Evolutionary conservation across 305 asterid species (phyloP).

Genomic region (Caryopteris hybrid): DNA sequence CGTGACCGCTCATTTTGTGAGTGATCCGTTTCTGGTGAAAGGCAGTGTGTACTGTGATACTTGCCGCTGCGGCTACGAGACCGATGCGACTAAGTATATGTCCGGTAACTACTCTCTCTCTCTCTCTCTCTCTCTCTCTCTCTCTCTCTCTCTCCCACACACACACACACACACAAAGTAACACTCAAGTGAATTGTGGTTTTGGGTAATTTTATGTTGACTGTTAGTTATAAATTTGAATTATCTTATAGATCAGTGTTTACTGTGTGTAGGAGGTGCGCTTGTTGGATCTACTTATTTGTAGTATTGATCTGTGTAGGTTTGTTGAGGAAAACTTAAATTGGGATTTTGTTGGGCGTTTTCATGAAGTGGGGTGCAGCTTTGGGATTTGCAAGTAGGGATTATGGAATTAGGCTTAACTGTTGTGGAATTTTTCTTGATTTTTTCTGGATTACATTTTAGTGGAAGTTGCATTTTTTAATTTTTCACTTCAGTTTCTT

Average conservation of each 20-base stretch:
- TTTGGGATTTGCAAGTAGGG: neutral
- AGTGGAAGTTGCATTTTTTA: neutral
- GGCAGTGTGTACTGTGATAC: slow-evolving; percentile 70
- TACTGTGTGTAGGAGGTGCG: neutral
- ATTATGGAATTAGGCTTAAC: neutral
- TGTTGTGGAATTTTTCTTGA: neutral
- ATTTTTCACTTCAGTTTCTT: neutral
- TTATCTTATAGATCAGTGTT: neutral
- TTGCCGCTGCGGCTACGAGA: slow-evolving; percentile 83
- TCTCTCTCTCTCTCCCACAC: slow-evolving; percentile 1
- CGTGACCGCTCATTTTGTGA: slow-evolving; percentile 24
- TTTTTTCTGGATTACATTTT: too few species aligned
- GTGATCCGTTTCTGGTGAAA: slow-evolving; percentile 30
- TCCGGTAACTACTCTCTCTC: slow-evolving; percentile 32
- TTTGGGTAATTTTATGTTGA: neutral
- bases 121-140: slow-evolving; percentile 14
- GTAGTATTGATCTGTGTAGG: neutral
- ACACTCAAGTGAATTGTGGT: neutral
- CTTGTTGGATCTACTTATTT: neutral
- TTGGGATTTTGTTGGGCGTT: neutral
- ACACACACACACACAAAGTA: neutral
- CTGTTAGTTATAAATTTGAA: neutral
- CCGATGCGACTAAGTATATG: slow-evolving; percentile 41
- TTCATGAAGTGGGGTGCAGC: neutral
- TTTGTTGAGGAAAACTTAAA: neutral